These are phyloP conservation scores for Porcisia hertigi DNA, from an alignment of 208 protist genomes.

Conservation along the genomic window DNA sequence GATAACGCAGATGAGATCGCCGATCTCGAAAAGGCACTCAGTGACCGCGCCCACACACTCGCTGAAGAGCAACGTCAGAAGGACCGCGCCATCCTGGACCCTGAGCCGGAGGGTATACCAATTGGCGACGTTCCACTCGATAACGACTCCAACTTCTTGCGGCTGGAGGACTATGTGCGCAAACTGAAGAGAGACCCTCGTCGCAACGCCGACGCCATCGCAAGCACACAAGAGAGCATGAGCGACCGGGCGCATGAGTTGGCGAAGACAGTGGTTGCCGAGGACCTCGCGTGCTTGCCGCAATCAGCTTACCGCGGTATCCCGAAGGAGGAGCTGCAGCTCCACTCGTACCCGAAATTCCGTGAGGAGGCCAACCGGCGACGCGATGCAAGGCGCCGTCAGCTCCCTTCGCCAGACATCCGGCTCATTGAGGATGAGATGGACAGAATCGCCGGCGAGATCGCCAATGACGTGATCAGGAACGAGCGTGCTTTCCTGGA, in stretches of 20 bases:
- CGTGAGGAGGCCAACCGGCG: constrained; percentile 58
- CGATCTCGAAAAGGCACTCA: constrained; percentile 67
- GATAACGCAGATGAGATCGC: constrained; percentile 50
- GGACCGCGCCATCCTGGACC: constrained; percentile 68
- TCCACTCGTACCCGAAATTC: constrained; percentile 73
- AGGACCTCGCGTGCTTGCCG: constrained; percentile 61
- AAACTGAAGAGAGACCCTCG: constrained; percentile 66
- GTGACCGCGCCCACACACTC: constrained; percentile 70
- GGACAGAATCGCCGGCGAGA: constrained; percentile 54
- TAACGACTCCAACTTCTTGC: constrained; percentile 54
- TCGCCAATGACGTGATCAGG: constrained; percentile 69
- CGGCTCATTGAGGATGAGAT: constrained; percentile 55
- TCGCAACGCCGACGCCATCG: constrained; percentile 58
- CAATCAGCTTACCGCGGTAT: constrained; percentile 62
- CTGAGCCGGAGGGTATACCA: constrained; percentile 71
- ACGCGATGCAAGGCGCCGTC: constrained; percentile 23
- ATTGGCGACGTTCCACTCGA: constrained; percentile 60
- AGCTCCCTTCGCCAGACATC: constrained; percentile 18
- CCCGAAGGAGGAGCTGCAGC: constrained; percentile 66
- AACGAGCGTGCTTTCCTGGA: constrained; percentile 80
- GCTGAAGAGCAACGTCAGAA: constrained; percentile 50
- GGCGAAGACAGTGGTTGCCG: constrained; percentile 52
- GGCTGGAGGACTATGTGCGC: constrained; percentile 63
- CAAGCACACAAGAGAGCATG: constrained; percentile 71
- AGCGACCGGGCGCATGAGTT: constrained; percentile 75